Conservation (phyloP, 2,329 filamentous ascomycete genomes). For the Grosmannia clavigera region DNA sequence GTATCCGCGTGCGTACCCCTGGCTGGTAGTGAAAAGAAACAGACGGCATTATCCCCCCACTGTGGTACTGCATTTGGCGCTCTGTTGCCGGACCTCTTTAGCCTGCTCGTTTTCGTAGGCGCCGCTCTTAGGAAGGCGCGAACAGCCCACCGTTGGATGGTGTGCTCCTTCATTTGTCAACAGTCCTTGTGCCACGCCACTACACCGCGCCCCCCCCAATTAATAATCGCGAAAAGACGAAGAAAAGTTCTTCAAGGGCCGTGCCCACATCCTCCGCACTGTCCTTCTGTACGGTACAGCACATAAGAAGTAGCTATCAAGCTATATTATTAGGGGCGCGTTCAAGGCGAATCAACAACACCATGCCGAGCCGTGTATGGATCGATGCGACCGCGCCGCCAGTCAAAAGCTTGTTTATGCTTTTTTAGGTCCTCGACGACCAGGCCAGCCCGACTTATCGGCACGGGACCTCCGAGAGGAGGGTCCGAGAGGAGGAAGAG, state of each 20-base stretch:
- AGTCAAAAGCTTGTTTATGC: slow-evolving; percentile 1
- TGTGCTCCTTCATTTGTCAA: not conserved
- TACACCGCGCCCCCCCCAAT: too few species aligned
- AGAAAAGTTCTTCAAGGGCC: not conserved
- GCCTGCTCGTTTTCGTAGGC: not conserved
- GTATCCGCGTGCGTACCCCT: not conserved
- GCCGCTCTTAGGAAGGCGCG: not conserved
- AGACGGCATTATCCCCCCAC: not conserved
- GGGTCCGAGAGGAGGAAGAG: not conserved
- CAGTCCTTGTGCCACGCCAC: not conserved
- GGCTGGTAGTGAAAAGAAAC: not conserved
- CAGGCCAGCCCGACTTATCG: not conserved
- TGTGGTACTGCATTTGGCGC: not conserved
- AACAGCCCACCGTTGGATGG: not conserved
- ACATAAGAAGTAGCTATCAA: not conserved
- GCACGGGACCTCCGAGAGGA: not conserved
- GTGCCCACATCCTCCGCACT: not conserved
- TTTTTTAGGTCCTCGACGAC: not conserved
- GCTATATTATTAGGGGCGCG: not conserved
- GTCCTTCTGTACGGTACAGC: not conserved
- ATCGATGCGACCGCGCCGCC: not conserved
- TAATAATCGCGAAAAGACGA: not conserved
- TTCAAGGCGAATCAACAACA: not conserved
- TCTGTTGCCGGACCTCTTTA: not conserved
- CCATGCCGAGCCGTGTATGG: not conserved